A percentile compares a stretch with the other conserved stretches of the same genome.
phyloP scores from a whole-genome alignment of 1,139 yeast genomes.

The Sugiyamaella novakii region DNA sequence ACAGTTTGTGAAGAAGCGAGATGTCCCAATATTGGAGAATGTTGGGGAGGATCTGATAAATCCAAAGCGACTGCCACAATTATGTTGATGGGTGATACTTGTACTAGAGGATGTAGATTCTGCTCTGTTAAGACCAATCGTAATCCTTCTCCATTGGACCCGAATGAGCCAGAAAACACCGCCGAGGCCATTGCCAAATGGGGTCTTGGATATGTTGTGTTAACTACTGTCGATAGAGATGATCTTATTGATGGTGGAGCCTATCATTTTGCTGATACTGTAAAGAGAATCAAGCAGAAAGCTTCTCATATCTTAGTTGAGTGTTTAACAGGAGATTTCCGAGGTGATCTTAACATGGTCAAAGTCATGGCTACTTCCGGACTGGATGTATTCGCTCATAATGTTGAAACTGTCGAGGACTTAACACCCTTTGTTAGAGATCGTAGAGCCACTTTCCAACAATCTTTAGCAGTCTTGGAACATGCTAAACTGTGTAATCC shows the following conservation, averaged over 20 bases:
- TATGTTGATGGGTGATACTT: slow-evolving; percentile 97
- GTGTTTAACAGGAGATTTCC: slow-evolving; percentile 91
- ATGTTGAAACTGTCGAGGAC: slow-evolving; percentile 93
- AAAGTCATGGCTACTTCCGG: slow-evolving; percentile 81
- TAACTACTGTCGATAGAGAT: slow-evolving; percentile 97
- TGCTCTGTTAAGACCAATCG: slow-evolving; percentile 95
- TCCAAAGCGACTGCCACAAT: slow-evolving; percentile 98
- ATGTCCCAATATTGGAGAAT: slow-evolving; percentile 98
- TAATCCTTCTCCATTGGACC: slow-evolving; percentile 85
- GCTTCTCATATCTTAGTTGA: slow-evolving; percentile 93
- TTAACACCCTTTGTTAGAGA: slow-evolving; percentile 95
- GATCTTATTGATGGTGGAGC: slow-evolving; percentile 95
- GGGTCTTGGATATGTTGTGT: slow-evolving; percentile 97
- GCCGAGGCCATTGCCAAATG: slow-evolving; percentile 97
- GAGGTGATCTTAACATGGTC: slow-evolving; percentile 85
- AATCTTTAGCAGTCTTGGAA: slow-evolving; percentile 73
- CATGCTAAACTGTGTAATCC: slow-evolving; percentile 82
- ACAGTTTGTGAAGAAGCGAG: slow-evolving; percentile 99
- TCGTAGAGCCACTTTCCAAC: slow-evolving; percentile 93
- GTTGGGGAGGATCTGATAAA: slow-evolving; percentile 97
- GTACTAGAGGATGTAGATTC: slow-evolving; percentile 97
- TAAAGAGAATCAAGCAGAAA: slow-evolving; percentile 75
- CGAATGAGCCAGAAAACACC: slow-evolving; percentile 95
- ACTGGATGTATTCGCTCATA: slow-evolving; percentile 95
- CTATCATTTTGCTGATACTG: slow-evolving; percentile 86